Evolutionary conservation across 2,329 filamentous ascomycete species (phyloP).

Genomic region (Coleophoma crateriformis): DNA sequence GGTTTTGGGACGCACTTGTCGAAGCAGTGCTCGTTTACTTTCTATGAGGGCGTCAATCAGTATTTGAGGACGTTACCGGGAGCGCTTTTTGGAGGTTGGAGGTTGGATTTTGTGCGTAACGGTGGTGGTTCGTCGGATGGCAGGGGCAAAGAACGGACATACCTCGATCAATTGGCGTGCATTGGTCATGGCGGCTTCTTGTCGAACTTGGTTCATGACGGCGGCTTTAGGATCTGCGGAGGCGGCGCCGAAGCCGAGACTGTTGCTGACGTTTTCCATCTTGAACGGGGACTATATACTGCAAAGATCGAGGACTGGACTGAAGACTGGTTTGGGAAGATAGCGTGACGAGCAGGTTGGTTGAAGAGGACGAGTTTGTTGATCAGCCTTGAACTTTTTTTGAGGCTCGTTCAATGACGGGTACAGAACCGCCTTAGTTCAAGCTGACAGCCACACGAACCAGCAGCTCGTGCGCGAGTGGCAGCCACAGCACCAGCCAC

Average conservation of each 20-base stretch:
- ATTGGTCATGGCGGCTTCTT: slow-evolving; percentile 60
- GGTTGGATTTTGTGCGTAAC: slow-evolving; percentile 35
- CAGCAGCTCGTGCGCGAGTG: no score
- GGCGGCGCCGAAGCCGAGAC: slow-evolving; percentile 13
- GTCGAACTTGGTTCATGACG: slow-evolving; percentile 48
- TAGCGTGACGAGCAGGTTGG: neutral
- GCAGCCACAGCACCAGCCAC: neutral
- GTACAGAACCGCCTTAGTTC: neutral
- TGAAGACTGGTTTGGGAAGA: no score
- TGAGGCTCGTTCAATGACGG: neutral
- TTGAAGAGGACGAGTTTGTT: neutral
- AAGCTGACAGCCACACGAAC: neutral
- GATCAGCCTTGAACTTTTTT: neutral
- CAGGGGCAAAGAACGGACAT: slow-evolving; percentile 24
- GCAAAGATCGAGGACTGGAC: no score
- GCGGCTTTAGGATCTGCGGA: slow-evolving; percentile 20
- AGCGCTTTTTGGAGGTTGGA: no score
- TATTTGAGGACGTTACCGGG: no score
- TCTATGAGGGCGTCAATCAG: slow-evolving; percentile 37
- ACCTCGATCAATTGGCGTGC: slow-evolving; percentile 67
- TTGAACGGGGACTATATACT: neutral
- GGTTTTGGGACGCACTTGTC: slow-evolving; percentile 70
- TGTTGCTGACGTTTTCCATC: slow-evolving; percentile 22
- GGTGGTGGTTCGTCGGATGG: slow-evolving; percentile 42
- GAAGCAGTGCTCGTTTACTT: slow-evolving; percentile 79